A percentile compares a stretch with the other conserved stretches of the same genome.
These are phyloP conservation scores for Tylopilus intermedius DNA, from an alignment of 768 basidiomycete species.

Conservation along the genomic window DNA sequence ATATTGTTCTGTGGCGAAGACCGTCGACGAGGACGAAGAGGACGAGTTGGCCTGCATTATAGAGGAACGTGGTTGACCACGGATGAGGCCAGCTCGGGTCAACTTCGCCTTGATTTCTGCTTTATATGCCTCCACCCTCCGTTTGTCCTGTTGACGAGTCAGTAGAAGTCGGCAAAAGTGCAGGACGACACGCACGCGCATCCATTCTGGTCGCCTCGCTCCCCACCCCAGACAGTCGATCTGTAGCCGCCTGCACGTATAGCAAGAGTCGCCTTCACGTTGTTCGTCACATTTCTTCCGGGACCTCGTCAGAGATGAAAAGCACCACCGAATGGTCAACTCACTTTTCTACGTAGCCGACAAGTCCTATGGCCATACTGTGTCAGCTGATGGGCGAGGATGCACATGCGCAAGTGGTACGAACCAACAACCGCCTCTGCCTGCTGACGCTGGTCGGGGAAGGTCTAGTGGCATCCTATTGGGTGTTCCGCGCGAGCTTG, in stretches of 20 bases:
- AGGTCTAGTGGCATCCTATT: constrained; percentile 45
- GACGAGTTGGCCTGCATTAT: constrained; percentile 36
- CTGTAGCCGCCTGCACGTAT: constrained; percentile 73
- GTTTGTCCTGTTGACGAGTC: constrained; percentile 59
- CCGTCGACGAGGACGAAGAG: constrained; percentile 26
- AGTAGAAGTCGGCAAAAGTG: constrained; percentile 10
- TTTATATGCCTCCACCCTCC: constrained; percentile 76
- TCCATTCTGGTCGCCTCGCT: constrained; percentile 81
- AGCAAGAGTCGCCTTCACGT: constrained; percentile 73
- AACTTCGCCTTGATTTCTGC: constrained; percentile 79
- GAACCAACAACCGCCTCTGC: constrained; percentile 78
- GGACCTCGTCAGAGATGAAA: constrained; percentile 5
- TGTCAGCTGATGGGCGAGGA: constrained; percentile 5
- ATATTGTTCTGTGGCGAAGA: constrained; percentile 31
- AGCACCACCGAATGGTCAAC: background rate
- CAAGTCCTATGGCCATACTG: constrained; percentile 57
- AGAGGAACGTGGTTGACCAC: constrained; percentile 71
- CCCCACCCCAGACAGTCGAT: constrained; percentile 87
- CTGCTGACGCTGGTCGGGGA: constrained; percentile 48
- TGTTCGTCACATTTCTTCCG: constrained; percentile 85
- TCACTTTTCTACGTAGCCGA: constrained; percentile 74
- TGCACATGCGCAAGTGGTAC: constrained; percentile 25
- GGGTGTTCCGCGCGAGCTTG: constrained; percentile 37
- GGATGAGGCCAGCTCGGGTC: constrained; percentile 71
- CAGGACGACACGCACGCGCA: constrained; percentile 52